Evolutionary conservation across 169 alveolate genomes (phyloP), one percentile per base, ranked within the genome.

Genomic region (Ichthyophthirius multifiliis): DNA sequence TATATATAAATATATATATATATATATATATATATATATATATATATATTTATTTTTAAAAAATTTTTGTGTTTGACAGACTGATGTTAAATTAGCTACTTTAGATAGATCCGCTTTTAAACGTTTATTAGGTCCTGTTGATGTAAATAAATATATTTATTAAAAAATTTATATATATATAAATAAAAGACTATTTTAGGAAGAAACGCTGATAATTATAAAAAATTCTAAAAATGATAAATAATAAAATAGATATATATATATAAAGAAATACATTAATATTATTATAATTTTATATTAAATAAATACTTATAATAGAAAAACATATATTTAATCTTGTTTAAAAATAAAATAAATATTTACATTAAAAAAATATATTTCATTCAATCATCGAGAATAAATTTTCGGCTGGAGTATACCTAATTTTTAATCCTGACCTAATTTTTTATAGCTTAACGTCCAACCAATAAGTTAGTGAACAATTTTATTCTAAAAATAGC

Each of bases 91-190:
- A 75, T 78, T 96, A 82, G 98, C 92, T 10, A 93, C 94, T 82
- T 81, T 97, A 76, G 99, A 98, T 78, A 91, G 99, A 83, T 93
- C 94, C 73, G 94, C 99, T 35, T 97, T 97, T 91, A 96, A 95
- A 79, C 95, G 99, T 88, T 86, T 97, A 44, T 89, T 98, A 32
- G 99, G 99, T 0, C 99, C 99, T 1, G 84, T 98, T 48, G 98
- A 97, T 75, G 98, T 55, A 55, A 55, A 55, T 13, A 41, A 9
- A 27, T 18, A 95, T 18, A 89, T 95, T 46, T 80, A 47, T 7
- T 15, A 55, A 18, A 27, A 13, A 3, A n/a, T 9, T 4, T 48
- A 23, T 15, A 7, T 16, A 20, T 1, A 10, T 16, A 2, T 27
- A 48, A 48, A 55, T 2, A 6, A 27, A 20, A 55, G 71, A 0